A percentile compares a stretch with the other conserved stretches of the same genome.
These are phyloP conservation scores for Ilex paraguariensis DNA, from an alignment of 305 asterid species.

Conservation along the genomic window DNA sequence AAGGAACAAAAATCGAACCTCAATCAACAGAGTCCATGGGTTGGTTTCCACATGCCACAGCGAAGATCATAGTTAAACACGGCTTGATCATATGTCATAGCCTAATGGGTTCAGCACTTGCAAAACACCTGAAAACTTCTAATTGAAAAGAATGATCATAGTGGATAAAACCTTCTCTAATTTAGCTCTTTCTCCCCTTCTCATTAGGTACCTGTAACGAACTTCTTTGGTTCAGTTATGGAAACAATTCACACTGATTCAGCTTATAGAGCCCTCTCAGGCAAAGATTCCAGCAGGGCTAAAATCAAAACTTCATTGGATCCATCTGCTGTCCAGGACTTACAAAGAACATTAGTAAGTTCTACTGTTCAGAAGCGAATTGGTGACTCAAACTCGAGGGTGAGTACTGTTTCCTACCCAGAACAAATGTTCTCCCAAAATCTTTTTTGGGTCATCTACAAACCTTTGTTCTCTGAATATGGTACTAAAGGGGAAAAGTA, in stretches of 20 bases:
- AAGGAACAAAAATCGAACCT: no score
- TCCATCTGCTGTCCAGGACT: conserved; percentile 24
- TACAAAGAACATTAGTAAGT: conserved; percentile 26
- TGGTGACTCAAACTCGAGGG: conserved; percentile 31
- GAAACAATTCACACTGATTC: conserved; percentile 89
- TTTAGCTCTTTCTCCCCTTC: not conserved
- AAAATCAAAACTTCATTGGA: conserved; percentile 30
- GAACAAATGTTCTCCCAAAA: not conserved
- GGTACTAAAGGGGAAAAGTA: conserved; percentile 16
- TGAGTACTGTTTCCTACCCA: conserved; percentile 24
- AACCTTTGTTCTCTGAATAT: conserved; percentile 5
- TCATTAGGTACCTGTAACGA: conserved; percentile 83
- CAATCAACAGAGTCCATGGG: no score
- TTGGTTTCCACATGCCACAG: not conserved
- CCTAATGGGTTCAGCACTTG: not conserved
- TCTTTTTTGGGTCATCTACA: conserved; percentile 3
- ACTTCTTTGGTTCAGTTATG: conserved; percentile 97
- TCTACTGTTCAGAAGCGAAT: conserved; percentile 36
- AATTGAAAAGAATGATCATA: not conserved
- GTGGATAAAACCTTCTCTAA: not conserved
- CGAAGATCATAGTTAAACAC: no score
- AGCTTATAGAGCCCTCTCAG: conserved; percentile 58
- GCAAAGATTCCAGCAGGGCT: conserved; percentile 25
- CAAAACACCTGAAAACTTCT: no score
- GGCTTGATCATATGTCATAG: no score